Evolutionary conservation across 1,139 yeast species (phyloP).

Genomic region (Pichia cactophila): DNA sequence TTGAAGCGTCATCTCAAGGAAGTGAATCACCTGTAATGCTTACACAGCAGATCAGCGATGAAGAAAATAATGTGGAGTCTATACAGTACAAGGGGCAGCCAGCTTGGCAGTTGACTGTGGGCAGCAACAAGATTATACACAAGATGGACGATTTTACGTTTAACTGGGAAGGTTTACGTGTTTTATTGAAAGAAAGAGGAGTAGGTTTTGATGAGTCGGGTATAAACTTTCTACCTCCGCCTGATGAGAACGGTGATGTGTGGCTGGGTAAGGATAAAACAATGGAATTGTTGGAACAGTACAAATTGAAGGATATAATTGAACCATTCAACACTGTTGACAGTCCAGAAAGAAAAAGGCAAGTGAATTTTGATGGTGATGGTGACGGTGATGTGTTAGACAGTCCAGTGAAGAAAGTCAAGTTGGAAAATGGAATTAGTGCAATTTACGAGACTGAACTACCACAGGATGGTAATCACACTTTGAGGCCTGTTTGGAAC

Average conservation of each 20-base stretch:
- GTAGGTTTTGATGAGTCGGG: not conserved
- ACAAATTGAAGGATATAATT: constrained; percentile 55
- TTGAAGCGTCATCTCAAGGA: not conserved
- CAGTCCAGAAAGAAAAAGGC: not conserved
- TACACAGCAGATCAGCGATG: not conserved
- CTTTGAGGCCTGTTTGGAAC: constrained; percentile 43
- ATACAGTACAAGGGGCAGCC: constrained; percentile 9
- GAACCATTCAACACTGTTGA: constrained; percentile 43
- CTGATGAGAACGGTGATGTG: constrained; percentile 6
- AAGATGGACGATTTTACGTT: constrained; percentile 6
- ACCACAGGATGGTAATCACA: constrained; percentile 6
- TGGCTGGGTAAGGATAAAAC: constrained; percentile 78
- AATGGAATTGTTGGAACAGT: constrained; percentile 50
- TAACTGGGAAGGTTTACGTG: not conserved
- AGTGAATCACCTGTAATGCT: not conserved
- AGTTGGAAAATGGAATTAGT: not conserved
- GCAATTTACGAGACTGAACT: not conserved
- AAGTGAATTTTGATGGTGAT: not conserved
- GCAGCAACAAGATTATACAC: not conserved
- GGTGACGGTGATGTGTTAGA: constrained; percentile 2
- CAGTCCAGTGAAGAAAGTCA: constrained; percentile 13
- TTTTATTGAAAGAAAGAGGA: not conserved
- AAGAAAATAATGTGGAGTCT: not conserved
- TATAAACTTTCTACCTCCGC: not conserved
- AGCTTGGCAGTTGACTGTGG: constrained; percentile 5